Evolutionary conservation across 257 asterid species (phyloP), one percentile per base, ranked within the genome.

Genomic region (Striga asiatica): DNA sequence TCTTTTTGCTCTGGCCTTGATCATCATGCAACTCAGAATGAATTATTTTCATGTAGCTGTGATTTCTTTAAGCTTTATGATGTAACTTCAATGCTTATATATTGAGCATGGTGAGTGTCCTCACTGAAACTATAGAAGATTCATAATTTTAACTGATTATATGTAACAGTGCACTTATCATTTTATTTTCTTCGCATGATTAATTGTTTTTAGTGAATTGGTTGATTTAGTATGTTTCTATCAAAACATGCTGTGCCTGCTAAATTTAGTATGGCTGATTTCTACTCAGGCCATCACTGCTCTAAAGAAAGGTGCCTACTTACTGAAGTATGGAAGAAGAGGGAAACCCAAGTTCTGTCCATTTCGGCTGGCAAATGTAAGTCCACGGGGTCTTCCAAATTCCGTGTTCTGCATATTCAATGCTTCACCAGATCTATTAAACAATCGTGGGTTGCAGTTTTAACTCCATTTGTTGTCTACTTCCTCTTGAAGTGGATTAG

Each of bases 281-380:
- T 74, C 60, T 58, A 50, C 67, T 61, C 77, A 87, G 96, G 96
- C 96, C 3, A 81, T 83, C 54, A 83, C 94, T 62, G 89, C 96
- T 58, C 82, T 87, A 50, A 87, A 87, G 82, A 87, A 87, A 70
- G 96, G 96, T 35, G 92, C 96, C 13, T 76, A 79, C 73, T 67
- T 87, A 62, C 87, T 87, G 42, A 84, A 88, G 77, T 88, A 81
- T 66, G 95, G 97, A 64, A 76, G 97, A 78, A 80, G 97, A 61
- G 97, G 97, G 62, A 88, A 84, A 67, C 97, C 97, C 45, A 88
- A 84, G 68, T 88, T 88, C 74, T 88, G 97, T 63, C 97, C 97
- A 31, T 88, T 88, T 66, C 94, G 95, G 69, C 55, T 88, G 67
- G 75, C 97, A 76, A 84, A 88, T 75, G 97, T 84, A 80, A 82